Evolutionary conservation across 2,329 filamentous ascomycete genomes (phyloP), one percentile per base, ranked within the genome.

Genomic region (Rutstroemia sp.): DNA sequence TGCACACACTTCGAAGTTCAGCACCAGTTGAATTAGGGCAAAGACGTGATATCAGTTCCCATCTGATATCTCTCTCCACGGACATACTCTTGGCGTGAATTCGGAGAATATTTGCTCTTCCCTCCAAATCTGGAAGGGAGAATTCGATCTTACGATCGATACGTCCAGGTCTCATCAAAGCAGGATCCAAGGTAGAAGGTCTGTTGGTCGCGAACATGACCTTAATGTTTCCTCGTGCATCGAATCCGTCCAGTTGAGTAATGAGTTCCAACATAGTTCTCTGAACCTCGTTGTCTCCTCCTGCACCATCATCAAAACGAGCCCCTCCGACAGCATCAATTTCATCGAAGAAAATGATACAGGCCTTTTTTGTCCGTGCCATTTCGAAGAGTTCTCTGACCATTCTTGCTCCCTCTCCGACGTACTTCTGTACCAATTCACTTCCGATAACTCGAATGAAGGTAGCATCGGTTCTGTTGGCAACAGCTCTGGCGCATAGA

Each of bases 81-180:
- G 91, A 96, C 94, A 99, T 99, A 71, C 89, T 95, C 87, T 97
- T 99, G 67, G 94, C 94, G 77, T 97, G 94, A 68, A 99, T 99
- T 51, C 94, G 88, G 46, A 99, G 82, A 69, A 99, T 97, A 75
- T 96, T 97, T 69, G 94, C 94, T 64, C 94, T 87, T 51, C 94
- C 94, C 73, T 99, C 94, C 65, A 97, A 89, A 72, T 99, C 94
- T 23, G 94, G 94, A 23, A 99, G 81, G 0, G 91, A 92, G 78
- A 99, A 99, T 74, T 99, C 94, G 67, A 99, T 99, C 81, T 99
- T 99, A 68, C 94, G 84, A 73, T 97, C 92, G 68, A 97, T 97
- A 81, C 92, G 92, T 34, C 92, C 92, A 10, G 92, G 92, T 76
- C 92, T 83, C 91, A 97, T 96, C 62, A 97, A 80, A 2, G 92